phyloP scores from a whole-genome alignment of 805 yeast species.

The Maudiozyma bulderi region DNA sequence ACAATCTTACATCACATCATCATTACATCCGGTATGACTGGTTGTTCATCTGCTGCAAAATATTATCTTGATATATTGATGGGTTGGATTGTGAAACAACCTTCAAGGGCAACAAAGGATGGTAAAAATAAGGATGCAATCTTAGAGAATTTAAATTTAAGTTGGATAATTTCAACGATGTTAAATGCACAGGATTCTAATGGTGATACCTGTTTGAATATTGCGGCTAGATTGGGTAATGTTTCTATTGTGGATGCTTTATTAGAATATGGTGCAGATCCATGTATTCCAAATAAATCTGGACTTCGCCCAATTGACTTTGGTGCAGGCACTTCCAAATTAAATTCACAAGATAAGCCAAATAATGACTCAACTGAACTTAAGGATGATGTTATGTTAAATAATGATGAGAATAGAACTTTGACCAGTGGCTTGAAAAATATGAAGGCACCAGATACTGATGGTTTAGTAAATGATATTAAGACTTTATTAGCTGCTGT shows the following conservation, averaged over 20 bases:
- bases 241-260: constrained; percentile 70
- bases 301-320: constrained; percentile 83
- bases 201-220: constrained; percentile 91
- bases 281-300: constrained; percentile 66
- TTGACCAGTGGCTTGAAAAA: not conserved
- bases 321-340: constrained; percentile 38
- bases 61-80: constrained; percentile 63
- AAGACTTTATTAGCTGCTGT: constrained; percentile 41
- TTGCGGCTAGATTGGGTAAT: constrained; percentile 84
- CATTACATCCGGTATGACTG: constrained; percentile 65
- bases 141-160: constrained; percentile 39
- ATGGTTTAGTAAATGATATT: constrained; percentile 36
- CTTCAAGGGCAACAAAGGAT: constrained; percentile 12
- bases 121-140: constrained; percentile 32
- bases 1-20: constrained; percentile 84
- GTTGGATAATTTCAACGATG: constrained; percentile 54
- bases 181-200: constrained; percentile 85
- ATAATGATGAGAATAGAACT: not conserved
- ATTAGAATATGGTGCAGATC: constrained; percentile 81
- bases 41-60: constrained; percentile 60
- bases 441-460: constrained; percentile 16
- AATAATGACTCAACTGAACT: not conserved
- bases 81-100: constrained; percentile 61
- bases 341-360: constrained; percentile 2
- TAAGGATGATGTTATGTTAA: not conserved